phyloP scores from a whole-genome alignment of 257 asterid genomes.

The Linaria vulgaris region DNA sequence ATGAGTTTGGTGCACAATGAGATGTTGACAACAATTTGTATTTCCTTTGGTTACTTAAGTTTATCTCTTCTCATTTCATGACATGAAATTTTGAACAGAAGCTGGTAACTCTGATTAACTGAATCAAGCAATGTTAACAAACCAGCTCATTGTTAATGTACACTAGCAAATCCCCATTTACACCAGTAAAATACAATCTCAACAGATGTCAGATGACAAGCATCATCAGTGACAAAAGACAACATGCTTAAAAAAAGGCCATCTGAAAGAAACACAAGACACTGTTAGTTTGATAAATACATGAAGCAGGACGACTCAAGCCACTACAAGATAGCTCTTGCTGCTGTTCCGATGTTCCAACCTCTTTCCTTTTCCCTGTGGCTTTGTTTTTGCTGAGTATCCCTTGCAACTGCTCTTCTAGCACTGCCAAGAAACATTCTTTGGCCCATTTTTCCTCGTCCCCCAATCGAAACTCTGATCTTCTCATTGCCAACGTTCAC shows the following conservation, averaged over 20 bases:
- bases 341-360: constrained; percentile 72
- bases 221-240: constrained; percentile 35
- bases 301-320: constrained; percentile 13
- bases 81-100: too few relatives aligned
- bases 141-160: constrained; percentile 29
- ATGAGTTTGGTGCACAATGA: too few relatives aligned
- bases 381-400: constrained; percentile 56
- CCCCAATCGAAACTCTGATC: constrained; percentile 82
- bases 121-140: constrained; percentile 11
- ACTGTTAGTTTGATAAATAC: constrained; percentile 24
- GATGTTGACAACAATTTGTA: too few relatives aligned
- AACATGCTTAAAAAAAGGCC: constrained; percentile 2
- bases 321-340: constrained; percentile 52
- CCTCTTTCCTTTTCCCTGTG: constrained; percentile 83
- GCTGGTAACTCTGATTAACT: too few relatives aligned
- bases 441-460: constrained; percentile 70
- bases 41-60: too few relatives aligned
- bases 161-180: constrained; percentile 24
- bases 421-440: constrained; percentile 57
- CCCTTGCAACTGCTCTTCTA: constrained; percentile 57
- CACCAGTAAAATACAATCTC: constrained; percentile 28
- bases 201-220: constrained; percentile 39
- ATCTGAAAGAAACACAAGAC: constrained; percentile 14
- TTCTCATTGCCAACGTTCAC: constrained; percentile 86
- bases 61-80: too few relatives aligned